Evolutionary conservation across 495 filamentous ascomycete species (phyloP).

Genomic region (Amphirosellinia nigrospora): DNA sequence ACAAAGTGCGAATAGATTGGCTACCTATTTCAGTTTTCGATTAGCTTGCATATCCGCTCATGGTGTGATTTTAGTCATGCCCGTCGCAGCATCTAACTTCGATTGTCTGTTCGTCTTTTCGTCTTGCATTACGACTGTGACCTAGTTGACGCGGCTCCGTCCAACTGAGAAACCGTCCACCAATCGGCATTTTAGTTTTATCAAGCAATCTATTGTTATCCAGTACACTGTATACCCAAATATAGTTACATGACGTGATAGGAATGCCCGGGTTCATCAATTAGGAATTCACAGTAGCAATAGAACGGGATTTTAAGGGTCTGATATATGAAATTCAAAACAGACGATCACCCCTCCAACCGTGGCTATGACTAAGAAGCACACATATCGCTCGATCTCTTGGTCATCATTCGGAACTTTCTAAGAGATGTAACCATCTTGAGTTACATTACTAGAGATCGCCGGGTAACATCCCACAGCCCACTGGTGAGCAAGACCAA

Average conservation of each 20-base stretch:
- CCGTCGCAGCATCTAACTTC: conserved; percentile 12
- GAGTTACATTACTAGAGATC: background rate
- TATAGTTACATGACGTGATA: background rate
- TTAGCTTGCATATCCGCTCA: conserved; percentile 13
- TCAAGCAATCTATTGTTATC: background rate
- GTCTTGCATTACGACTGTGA: background rate
- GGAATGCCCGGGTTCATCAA: background rate
- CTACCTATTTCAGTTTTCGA: background rate
- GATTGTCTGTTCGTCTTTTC: background rate
- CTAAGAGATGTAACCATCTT: background rate
- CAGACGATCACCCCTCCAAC: background rate
- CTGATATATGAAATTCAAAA: background rate
- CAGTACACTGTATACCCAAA: background rate
- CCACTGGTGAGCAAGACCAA: background rate
- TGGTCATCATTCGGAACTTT: background rate
- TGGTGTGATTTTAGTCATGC: conserved; percentile 10
- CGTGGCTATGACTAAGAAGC: background rate
- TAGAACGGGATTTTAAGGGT: background rate
- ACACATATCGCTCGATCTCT: background rate
- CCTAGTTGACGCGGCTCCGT: background rate
- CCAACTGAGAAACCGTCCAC: background rate
- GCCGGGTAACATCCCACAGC: conserved; percentile 7
- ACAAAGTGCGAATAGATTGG: background rate
- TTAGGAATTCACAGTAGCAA: background rate
- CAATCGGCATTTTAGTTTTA: conserved; percentile 7